Conservation (phyloP, 306 rosid species). For the Gleditsia sinensis region DNA sequence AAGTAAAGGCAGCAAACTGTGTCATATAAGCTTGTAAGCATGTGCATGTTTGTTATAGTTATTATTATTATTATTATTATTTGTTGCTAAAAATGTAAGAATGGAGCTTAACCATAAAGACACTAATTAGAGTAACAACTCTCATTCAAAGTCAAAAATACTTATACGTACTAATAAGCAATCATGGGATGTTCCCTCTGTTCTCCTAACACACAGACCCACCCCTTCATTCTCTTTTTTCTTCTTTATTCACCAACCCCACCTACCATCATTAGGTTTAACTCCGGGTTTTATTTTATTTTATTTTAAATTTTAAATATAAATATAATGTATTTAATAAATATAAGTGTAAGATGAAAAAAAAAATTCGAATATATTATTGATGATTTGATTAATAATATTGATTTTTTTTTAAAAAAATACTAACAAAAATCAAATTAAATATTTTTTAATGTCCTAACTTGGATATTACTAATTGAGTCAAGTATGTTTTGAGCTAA, state of each 20-base stretch:
- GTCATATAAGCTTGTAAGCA: neutral
- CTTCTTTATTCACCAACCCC: constrained; percentile 46
- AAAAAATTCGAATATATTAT: too few relatives aligned
- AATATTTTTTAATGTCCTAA: too few relatives aligned
- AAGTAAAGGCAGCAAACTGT: neutral
- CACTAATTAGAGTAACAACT: neutral
- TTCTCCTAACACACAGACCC: constrained; percentile 30
- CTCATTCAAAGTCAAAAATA: constrained; percentile 2
- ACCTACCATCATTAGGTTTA: constrained; percentile 44
- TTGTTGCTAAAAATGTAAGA: neutral
- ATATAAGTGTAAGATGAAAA: too few relatives aligned
- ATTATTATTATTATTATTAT: too few relatives aligned
- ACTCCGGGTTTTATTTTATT: constrained; percentile 21
- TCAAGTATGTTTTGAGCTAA: too few relatives aligned
- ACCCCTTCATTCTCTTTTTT: constrained; percentile 36
- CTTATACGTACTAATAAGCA: constrained; percentile 29
- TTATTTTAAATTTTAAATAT: too few relatives aligned
- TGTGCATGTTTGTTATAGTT: neutral
- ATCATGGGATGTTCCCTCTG: constrained; percentile 49
- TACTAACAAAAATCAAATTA: too few relatives aligned
- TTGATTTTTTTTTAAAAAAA: too few relatives aligned
- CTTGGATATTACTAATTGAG: too few relatives aligned
- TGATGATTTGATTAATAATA: too few relatives aligned
- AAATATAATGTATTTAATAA: too few relatives aligned
- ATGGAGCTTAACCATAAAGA: neutral